These are phyloP conservation scores for Fusarium sp. DNA, from an alignment of 2,329 filamentous ascomycete species.

Conservation along the genomic window DNA sequence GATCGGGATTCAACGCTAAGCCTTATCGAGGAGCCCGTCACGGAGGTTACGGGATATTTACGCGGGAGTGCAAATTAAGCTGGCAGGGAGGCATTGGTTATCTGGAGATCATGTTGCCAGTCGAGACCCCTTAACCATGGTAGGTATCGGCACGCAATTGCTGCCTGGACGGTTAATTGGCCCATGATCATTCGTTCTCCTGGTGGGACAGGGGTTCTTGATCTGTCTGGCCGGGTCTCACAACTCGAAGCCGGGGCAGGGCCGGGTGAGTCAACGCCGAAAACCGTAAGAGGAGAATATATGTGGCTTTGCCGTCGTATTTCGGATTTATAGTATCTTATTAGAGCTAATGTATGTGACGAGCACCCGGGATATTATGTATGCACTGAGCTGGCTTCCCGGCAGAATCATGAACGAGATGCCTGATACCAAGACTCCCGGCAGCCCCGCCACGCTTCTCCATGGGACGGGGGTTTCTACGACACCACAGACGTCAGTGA, in stretches of 20 bases:
- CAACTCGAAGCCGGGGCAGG: constrained; percentile 11
- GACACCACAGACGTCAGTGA: constrained; percentile 8
- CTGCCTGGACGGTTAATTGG: not conserved
- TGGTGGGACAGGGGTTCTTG: constrained; percentile 14
- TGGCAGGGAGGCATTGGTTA: not conserved
- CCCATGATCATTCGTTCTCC: constrained; percentile 23
- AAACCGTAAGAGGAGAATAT: not conserved
- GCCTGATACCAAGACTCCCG: constrained; percentile 7
- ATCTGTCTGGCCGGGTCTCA: constrained; percentile 2
- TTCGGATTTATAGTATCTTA: not conserved
- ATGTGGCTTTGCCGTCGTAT: not conserved
- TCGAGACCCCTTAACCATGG: not conserved
- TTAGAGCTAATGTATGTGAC: not conserved
- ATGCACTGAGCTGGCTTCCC: not conserved
- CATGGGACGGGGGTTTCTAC: not conserved
- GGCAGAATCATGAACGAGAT: constrained; percentile 5
- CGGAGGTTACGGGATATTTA: not conserved
- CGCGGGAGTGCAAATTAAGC: not conserved
- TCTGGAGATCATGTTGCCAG: not conserved
- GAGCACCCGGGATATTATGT: not conserved
- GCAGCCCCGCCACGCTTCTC: constrained; percentile 2
- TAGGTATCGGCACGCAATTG: not conserved
- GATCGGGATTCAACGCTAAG: constrained; percentile 10
- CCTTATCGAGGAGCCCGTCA: not conserved
- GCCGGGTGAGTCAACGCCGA: not conserved